phyloP scores from a whole-genome alignment of 2,329 filamentous ascomycete genomes.

The Cyphellophora attinorum region DNA sequence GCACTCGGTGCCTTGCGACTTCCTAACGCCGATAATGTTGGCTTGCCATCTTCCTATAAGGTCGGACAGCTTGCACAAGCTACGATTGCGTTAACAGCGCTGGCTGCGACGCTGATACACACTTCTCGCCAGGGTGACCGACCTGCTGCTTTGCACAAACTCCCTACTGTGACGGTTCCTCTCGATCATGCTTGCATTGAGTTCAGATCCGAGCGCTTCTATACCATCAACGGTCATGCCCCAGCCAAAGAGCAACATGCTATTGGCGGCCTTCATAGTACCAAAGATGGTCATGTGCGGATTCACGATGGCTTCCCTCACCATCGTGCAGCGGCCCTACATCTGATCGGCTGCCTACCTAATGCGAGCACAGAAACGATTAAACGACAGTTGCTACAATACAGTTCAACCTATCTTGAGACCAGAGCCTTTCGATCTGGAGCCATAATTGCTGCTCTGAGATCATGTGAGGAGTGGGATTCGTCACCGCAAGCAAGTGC shows the following conservation, averaged over 20 bases:
- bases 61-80: constrained; percentile 44
- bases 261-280: constrained; percentile 43
- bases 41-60: constrained; percentile 43
- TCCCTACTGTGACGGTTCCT: constrained; percentile 34
- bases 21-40: too few species aligned
- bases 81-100: constrained; percentile 41
- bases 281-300: constrained; percentile 43
- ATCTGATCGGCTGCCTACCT: constrained; percentile 31
- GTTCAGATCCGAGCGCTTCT: constrained; percentile 45
- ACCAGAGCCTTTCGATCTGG: constrained; percentile 28
- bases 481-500: constrained; percentile 35
- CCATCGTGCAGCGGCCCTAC: constrained; percentile 35
- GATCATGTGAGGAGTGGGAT: constrained; percentile 45
- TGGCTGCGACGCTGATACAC: constrained; percentile 40
- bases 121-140: constrained; percentile 21
- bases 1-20: too few species aligned
- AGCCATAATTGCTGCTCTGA: constrained; percentile 40
- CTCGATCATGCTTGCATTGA: constrained; percentile 40
- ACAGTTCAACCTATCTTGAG: constrained; percentile 42
- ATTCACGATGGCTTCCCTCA: constrained; percentile 47
- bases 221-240: constrained; percentile 32
- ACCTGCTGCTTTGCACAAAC: background rate
- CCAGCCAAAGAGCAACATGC: constrained; percentile 27
- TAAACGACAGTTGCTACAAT: constrained; percentile 26
- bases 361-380: constrained; percentile 30